A percentile compares a stretch with the other conserved stretches of the same genome.
phyloP scores from a whole-genome alignment of 2,329 filamentous ascomycete species.

The Plenodomus biglobosus region DNA sequence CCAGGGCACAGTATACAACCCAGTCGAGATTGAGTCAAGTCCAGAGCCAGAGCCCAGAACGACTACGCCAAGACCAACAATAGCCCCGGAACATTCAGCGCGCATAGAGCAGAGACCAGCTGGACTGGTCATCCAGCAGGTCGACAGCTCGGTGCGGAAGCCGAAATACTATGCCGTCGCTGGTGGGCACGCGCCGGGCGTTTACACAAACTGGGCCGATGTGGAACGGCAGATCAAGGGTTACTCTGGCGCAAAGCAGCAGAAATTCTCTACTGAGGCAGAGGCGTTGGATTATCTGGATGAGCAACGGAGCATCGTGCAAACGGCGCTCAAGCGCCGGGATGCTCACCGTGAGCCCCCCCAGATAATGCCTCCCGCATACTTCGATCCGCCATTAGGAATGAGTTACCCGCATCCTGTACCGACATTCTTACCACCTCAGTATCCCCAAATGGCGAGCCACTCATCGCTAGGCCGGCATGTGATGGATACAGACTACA shows the following conservation, averaged over 20 bases:
- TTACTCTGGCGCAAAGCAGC: conserved; percentile 64
- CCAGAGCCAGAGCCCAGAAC: conserved; percentile 10
- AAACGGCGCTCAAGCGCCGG: not conserved
- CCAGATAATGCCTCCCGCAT: not conserved
- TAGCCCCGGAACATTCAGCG: not conserved
- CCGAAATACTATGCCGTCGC: conserved; percentile 62
- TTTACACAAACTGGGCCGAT: conserved; percentile 67
- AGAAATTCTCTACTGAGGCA: conserved; percentile 49
- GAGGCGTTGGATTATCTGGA: conserved; percentile 79
- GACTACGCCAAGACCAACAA: not conserved
- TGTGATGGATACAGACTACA: not conserved
- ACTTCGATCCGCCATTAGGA: not conserved
- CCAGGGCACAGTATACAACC: conserved; percentile 14
- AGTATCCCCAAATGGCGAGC: not conserved
- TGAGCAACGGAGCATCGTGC: conserved; percentile 22
- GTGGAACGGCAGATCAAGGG: conserved; percentile 72
- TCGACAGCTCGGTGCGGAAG: conserved; percentile 31
- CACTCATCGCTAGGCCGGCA: not conserved
- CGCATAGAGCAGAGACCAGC: not conserved
- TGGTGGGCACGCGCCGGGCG: conserved; percentile 58
- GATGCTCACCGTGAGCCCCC: not conserved
- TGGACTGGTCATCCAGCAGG: not conserved
- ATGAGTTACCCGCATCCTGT: not conserved
- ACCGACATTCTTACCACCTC: not conserved
- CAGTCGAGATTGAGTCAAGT: conserved; percentile 17